These are phyloP conservation scores for Smittium culicis DNA, from an alignment of 371 early-diverging fungal species.

Conservation along the genomic window DNA sequence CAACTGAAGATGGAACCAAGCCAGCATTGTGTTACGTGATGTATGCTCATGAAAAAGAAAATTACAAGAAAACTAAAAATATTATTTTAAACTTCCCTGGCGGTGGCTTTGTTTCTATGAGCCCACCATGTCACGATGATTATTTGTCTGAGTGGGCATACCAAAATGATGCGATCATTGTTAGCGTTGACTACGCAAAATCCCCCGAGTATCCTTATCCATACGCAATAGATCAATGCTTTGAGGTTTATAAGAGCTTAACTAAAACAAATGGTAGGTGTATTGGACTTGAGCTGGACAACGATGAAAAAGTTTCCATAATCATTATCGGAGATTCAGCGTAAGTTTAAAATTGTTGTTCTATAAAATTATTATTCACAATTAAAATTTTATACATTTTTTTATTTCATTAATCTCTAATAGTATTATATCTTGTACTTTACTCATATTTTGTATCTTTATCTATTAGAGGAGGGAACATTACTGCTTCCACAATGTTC, in stretches of 20 bases:
- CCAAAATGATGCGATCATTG: constrained; percentile 46
- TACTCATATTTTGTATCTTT: neutral
- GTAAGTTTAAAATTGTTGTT: too few relatives aligned
- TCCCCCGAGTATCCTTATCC: constrained; percentile 93
- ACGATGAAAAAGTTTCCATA: constrained; percentile 38
- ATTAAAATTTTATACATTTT: neutral
- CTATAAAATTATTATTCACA: too few relatives aligned
- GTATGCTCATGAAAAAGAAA: constrained; percentile 33
- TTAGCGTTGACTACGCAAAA: constrained; percentile 83
- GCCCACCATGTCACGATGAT: constrained; percentile 59
- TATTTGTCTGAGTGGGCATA: constrained; percentile 53
- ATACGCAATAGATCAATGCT: constrained; percentile 80
- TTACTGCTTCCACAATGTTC: constrained; percentile 49
- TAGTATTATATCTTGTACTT: neutral
- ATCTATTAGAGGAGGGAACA: constrained; percentile 48
- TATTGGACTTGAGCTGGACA: constrained; percentile 43
- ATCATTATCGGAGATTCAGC: constrained; percentile 88
- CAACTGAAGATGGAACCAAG: constrained; percentile 12
- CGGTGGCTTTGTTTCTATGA: constrained; percentile 74
- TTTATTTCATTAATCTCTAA: neutral
- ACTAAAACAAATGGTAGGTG: constrained; percentile 48
- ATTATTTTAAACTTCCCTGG: constrained; percentile 71
- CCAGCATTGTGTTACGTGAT: constrained; percentile 37
- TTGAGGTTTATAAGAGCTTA: constrained; percentile 64
- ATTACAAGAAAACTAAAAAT: constrained; percentile 35